Percentiles rank a stretch among this genome's conserved stretches.
Evolutionary conservation across 371 early-diverging fungal species (phyloP).

Genomic region (Mortierella sp.): DNA sequence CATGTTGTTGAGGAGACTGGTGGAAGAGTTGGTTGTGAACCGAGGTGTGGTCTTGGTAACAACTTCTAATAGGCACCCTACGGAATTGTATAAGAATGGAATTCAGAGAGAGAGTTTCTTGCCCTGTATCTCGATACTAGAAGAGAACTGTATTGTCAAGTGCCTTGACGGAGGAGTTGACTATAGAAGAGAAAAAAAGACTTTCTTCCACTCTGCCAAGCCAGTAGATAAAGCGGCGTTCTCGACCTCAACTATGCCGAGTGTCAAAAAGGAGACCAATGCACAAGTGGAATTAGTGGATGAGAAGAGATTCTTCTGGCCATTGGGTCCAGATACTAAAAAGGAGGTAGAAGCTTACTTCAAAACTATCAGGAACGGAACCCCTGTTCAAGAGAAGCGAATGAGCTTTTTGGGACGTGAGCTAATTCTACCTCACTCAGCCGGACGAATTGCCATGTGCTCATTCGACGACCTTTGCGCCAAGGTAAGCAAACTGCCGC

Average conservation of each 20-base stretch:
- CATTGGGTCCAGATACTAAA: constrained; percentile 66
- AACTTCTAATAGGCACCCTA: constrained; percentile 94
- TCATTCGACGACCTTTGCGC: constrained; percentile 88
- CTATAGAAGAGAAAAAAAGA: constrained; percentile 74
- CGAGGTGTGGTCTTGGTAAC: constrained; percentile 93
- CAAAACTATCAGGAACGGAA: constrained; percentile 38
- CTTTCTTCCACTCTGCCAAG: constrained; percentile 49
- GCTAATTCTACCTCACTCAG: constrained; percentile 72
- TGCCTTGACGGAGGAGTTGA: constrained; percentile 91
- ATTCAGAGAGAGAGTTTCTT: constrained; percentile 92
- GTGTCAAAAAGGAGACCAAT: not conserved
- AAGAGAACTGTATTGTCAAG: constrained; percentile 84
- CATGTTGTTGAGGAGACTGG: constrained; percentile 90
- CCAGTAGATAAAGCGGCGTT: constrained; percentile 22
- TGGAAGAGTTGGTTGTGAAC: constrained; percentile 80
- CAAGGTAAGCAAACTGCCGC: constrained; percentile 55
- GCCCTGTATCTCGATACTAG: constrained; percentile 90
- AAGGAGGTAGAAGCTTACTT: constrained; percentile 46
- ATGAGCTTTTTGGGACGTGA: constrained; percentile 83
- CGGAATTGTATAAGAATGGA: constrained; percentile 94
- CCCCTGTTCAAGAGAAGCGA: constrained; percentile 44
- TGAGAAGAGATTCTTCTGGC: constrained; percentile 55
- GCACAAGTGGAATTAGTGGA: constrained; percentile 16
- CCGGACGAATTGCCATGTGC: constrained; percentile 79
- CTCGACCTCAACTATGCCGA: constrained; percentile 14